Base-by-base conservation (phyloP, 371 early-diverging fungal genomes). In the Zopfochytrium polystomum region DNA sequence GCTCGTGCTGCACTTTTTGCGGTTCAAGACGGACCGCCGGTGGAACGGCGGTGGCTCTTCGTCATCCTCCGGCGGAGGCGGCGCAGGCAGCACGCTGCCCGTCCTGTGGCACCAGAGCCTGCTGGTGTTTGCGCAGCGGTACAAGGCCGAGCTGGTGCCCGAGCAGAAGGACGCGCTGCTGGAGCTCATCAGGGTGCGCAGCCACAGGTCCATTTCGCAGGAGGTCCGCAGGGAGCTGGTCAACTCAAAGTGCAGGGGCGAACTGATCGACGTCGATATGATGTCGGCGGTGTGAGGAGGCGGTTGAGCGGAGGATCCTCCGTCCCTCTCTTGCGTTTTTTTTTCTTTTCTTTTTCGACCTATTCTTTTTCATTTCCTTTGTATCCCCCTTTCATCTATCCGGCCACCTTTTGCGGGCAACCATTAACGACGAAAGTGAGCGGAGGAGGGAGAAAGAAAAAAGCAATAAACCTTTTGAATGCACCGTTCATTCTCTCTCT, bases 21-120 rank as follows among this genome's bases (percentile, higher is more conserved):
- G 91, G 38, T 96, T 98, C 83, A 82, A 85, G 71, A 82, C 79
- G 45, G 91, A 90, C 70, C 71, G 81, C 51, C 78, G 92, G 55
- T 38, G 38, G 38, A n/a, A n/a, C n/a, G n/a, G n/a, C n/a, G n/a
- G n/a, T n/a, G n/a, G n/a, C n/a, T n/a, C n/a, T n/a, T n/a, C n/a
- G n/a, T n/a, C n/a, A n/a, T 7, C 7, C 9, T 6, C 6, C 6
- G 29, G 4, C 18, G 34, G 11, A 77, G 18, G 38, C 9, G 47
- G 52, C n/a, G 27, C 15, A 2, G 11, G 7, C 23, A n/a, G 18
- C 11, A 69, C 82, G 50, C 84, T 98, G 86, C 96, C 98, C 30
- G 97, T 98, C 5, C 82, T 98, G 58, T 98, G 98, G 98, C 96
- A 97, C 71, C 96, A 98, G 77, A 77, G 91, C 0, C 78, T 97